A percentile compares a stretch with the other conserved stretches of the same genome.
These are phyloP conservation scores for Linum tenue DNA, from an alignment of 345 rosid genomes.

Conservation along the genomic window DNA sequence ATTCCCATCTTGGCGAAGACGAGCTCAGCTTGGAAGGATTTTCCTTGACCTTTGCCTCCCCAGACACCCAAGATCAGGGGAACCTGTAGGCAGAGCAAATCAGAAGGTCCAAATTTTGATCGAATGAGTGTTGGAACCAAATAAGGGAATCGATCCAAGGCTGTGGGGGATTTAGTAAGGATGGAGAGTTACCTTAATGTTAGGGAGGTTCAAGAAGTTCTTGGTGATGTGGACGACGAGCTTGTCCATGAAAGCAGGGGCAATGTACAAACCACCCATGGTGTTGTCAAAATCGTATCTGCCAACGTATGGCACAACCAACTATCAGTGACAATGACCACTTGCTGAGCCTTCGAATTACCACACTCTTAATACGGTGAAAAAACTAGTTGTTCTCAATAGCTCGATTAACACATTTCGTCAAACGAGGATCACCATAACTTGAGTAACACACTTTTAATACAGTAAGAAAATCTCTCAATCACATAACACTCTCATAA, in stretches of 20 bases:
- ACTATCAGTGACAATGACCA: not conserved
- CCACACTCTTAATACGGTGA: no score
- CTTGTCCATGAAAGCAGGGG: conserved; percentile 8
- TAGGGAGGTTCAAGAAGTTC: conserved; percentile 7
- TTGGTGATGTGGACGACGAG: conserved; percentile 5
- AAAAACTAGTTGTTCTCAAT: no score
- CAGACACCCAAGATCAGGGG: conserved; percentile 6
- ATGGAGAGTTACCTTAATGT: not conserved
- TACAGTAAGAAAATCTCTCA: no score
- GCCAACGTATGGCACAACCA: not conserved
- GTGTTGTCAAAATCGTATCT: conserved; percentile 1
- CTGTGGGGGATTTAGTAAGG: not conserved
- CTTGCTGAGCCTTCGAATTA: no score
- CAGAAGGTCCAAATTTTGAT: no score
- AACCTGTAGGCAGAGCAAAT: not conserved
- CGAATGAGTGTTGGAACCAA: not conserved
- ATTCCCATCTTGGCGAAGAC: conserved; percentile 1
- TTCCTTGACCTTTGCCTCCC: conserved; percentile 9
- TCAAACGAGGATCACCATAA: no score
- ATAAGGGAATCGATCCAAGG: not conserved
- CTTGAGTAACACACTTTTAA: no score
- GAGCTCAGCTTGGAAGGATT: conserved; percentile 1
- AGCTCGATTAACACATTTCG: no score
- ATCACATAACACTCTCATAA: not conserved
- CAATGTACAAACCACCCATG: conserved; percentile 2